phyloP scores from a whole-genome alignment of 2,329 filamentous ascomycete genomes.

The Fusarium sp. region DNA sequence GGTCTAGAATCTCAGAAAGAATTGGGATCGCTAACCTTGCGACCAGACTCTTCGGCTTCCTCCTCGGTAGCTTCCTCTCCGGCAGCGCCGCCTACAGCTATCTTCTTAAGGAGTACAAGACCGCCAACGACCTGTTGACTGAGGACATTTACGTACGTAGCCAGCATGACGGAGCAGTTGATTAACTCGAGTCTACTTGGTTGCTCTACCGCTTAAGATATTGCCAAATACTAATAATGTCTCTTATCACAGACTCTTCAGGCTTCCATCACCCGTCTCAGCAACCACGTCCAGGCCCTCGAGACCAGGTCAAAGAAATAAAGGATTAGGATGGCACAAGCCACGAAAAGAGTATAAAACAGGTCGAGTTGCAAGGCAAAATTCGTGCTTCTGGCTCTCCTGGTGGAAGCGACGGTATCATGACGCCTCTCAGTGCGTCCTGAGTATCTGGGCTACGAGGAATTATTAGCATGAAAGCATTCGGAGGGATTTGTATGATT shows the following conservation, averaged over 20 bases:
- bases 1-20: neutral
- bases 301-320: constrained; percentile 86
- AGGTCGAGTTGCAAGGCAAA: constrained; percentile 8
- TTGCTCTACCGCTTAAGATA: neutral
- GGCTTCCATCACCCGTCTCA: constrained; percentile 86
- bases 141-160: constrained; percentile 94
- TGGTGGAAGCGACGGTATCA: constrained; percentile 26
- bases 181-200: constrained; percentile 1
- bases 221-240: constrained; percentile 8
- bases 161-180: constrained; percentile 16
- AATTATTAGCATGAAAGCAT: constrained; percentile 10
- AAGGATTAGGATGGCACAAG: constrained; percentile 51
- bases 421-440: constrained; percentile 9
- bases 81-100: constrained; percentile 91
- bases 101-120: constrained; percentile 91
- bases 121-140: constrained; percentile 90
- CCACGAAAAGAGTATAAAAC: constrained; percentile 39
- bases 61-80: constrained; percentile 83
- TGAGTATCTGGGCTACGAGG: constrained; percentile 9
- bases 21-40: constrained; percentile 20
- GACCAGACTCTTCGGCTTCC: constrained; percentile 86
- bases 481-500: constrained; percentile 25
- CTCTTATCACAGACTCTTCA: constrained; percentile 76
- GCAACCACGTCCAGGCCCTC: constrained; percentile 82
- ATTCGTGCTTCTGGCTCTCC: constrained; percentile 9